Base-by-base conservation (phyloP, 2,329 filamentous ascomycete species). In the Fusarium sp. region DNA sequence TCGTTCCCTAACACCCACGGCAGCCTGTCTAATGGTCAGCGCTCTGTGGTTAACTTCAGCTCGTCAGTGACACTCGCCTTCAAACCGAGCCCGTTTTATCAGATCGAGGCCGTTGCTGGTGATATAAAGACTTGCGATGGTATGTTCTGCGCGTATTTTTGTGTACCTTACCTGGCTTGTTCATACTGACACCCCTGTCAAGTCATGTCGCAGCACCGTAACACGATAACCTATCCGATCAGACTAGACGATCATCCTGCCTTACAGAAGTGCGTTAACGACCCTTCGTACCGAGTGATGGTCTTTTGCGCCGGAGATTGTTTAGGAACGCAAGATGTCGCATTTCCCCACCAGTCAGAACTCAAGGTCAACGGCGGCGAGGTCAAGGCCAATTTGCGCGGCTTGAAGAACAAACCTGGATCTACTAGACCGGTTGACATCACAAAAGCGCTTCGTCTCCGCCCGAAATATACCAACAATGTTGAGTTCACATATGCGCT, bases 341-440 rank as follows among this genome's bases (percentile, higher is more conserved):
- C 93, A 1, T 99, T 99, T 73, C 96, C 96, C 4, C 91, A 95
- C 75, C 94, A 98, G 82, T 93, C 96, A 36, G 96, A 99, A 80
- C 87, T 99, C 63, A 95, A 94, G 79, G 90, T 97, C 62, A 99
- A 99, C 76, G 88, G 90, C 14, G 92, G 92, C 38, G 94, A 98
- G 63, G 88, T 98, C 74, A 96, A 95, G 81, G 92, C 93, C n/a
- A 99, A 98, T 80, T 87, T 97, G 74, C 93, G 96, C 74, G 96
- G 96, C 8, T 83, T 99, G 69, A 99, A 99, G 83, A 98, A 97
- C 81, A 97, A 96, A 81, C 94, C 95, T 11, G 96, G 96, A 27
- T 97, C 96, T 47, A 99, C 96, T 44, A 91, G 94, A 77, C 96
- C 96, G 12, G 94, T 94, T 50, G 96, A 99, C 82, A 92, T 99